These are phyloP conservation scores for Lachancea sp. DNA, from an alignment of 805 yeast genomes.

Conservation along the genomic window DNA sequence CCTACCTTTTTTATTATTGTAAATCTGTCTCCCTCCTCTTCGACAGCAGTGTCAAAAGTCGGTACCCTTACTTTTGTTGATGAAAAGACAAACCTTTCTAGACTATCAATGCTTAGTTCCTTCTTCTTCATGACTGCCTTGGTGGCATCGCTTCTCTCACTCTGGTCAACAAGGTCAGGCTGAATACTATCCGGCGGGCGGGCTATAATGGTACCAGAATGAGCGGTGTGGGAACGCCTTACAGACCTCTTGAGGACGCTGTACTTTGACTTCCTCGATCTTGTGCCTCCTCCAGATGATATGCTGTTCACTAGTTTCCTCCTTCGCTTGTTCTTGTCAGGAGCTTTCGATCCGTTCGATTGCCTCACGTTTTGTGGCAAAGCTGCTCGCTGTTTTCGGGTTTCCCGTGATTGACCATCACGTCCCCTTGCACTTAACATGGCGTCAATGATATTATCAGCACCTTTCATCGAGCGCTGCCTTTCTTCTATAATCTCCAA, in stretches of 20 bases:
- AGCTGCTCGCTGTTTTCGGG: neutral
- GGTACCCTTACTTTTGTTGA: slow-evolving; percentile 5
- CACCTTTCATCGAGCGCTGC: slow-evolving; percentile 8
- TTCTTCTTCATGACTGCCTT: neutral
- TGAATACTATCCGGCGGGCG: neutral
- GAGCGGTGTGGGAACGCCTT: neutral
- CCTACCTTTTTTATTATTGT: neutral
- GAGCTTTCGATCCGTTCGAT: neutral
- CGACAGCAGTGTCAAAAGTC: slow-evolving; percentile 3
- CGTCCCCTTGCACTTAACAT: slow-evolving; percentile 11
- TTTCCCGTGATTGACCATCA: neutral
- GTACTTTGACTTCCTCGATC: neutral
- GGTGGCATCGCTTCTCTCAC: no score
- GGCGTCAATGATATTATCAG: slow-evolving; percentile 11
- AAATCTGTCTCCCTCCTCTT: slow-evolving; percentile 1
- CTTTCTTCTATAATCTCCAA: neutral
- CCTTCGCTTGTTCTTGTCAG: neutral
- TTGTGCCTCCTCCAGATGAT: neutral
- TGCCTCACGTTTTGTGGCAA: neutral
- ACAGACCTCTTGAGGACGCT: neutral
- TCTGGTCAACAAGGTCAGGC: neutral
- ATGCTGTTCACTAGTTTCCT: no score
- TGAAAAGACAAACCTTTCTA: neutral
- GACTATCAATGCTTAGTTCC: neutral
- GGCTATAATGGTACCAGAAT: no score